phyloP scores from a whole-genome alignment of 345 rosid genomes.

The Salix purpurea region DNA sequence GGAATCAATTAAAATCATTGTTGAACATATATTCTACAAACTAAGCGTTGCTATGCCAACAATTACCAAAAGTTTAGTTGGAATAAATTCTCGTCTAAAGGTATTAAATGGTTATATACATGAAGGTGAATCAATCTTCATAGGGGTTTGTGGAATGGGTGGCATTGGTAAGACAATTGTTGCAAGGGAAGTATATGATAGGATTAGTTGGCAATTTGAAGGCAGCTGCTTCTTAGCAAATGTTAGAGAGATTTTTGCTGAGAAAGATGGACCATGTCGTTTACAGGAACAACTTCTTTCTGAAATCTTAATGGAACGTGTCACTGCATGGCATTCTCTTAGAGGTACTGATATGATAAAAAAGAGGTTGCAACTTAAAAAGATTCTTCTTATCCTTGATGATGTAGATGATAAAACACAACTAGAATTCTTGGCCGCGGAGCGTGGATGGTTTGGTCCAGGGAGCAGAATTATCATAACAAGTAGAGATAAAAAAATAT shows the following conservation, averaged over 20 bases:
- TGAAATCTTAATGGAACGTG: not conserved
- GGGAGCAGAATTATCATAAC: constrained; percentile 19
- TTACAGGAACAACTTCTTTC: constrained; percentile 7
- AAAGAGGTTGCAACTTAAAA: not conserved
- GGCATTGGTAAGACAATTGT: not conserved
- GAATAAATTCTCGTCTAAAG: too few species aligned
- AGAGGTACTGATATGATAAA: not conserved
- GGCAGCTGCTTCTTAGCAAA: constrained; percentile 8
- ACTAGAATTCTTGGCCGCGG: not conserved
- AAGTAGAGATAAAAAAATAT: not conserved
- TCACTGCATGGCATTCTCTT: not conserved
- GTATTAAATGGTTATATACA: too few species aligned
- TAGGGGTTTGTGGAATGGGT: constrained; percentile 8
- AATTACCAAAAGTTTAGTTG: too few species aligned
- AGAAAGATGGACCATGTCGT: not conserved
- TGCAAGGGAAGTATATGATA: not conserved
- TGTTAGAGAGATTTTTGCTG: not conserved
- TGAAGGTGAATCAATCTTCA: not conserved
- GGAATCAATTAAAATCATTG: too few species aligned
- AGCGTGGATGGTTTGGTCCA: not conserved
- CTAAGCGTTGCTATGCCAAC: too few species aligned
- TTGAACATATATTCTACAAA: too few species aligned
- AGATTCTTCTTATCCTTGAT: constrained; percentile 16
- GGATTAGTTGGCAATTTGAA: not conserved
- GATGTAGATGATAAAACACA: constrained; percentile 1